phyloP scores from a whole-genome alignment of 495 filamentous ascomycete genomes.

The Daldinia decipiens region DNA sequence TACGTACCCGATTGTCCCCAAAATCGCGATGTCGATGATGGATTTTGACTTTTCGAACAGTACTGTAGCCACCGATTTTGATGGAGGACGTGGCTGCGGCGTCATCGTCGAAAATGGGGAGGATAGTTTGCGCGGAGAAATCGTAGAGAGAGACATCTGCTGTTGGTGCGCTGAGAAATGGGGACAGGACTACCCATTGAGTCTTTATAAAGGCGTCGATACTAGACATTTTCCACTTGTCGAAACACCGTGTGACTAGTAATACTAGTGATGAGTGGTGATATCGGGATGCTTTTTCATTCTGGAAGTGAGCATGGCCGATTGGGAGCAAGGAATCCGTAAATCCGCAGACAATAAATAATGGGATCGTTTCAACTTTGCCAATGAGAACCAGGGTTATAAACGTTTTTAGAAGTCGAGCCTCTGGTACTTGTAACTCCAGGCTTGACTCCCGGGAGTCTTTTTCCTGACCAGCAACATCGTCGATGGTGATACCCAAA shows the following conservation, averaged over 20 bases:
- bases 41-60: conserved; percentile 22
- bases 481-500: neutral
- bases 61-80: conserved; percentile 14
- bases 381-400: conserved; percentile 20
- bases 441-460: neutral
- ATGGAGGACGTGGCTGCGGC: neutral
- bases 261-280: neutral
- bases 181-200: conserved; percentile 30
- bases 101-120: conserved; percentile 13
- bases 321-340: conserved; percentile 31
- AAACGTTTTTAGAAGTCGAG: conserved; percentile 19
- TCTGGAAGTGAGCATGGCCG: conserved; percentile 7
- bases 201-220: conserved; percentile 24
- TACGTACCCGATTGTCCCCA: conserved; percentile 9
- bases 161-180: conserved; percentile 5
- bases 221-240: conserved; percentile 15
- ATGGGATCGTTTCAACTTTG: conserved; percentile 16
- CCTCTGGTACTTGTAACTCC: neutral
- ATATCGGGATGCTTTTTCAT: neutral
- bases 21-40: conserved; percentile 29
- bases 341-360: conserved; percentile 20
- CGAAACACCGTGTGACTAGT: conserved; percentile 10
- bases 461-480: neutral
- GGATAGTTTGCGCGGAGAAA: conserved; percentile 10
- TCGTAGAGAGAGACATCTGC: conserved; percentile 19